Conservation (phyloP, 805 yeast genomes). For the Suhomyces sp. region DNA sequence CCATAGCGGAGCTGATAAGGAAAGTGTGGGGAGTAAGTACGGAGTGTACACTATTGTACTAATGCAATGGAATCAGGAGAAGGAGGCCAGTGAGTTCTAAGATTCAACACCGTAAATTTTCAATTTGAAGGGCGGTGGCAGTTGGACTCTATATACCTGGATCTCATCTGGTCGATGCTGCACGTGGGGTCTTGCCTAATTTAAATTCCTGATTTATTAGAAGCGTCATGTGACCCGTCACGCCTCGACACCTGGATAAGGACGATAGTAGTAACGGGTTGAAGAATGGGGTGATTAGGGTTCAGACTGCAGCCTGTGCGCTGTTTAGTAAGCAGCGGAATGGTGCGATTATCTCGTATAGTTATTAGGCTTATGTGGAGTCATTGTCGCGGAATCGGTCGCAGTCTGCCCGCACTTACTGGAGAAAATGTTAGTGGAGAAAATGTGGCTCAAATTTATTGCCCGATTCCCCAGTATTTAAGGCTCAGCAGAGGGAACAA, state of each 20-base stretch:
- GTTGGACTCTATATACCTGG: slow-evolving; percentile 1
- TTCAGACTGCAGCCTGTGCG: not conserved
- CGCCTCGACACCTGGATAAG: not conserved
- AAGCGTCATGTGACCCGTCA: not conserved
- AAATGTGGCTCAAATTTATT: not conserved
- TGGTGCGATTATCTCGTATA: not conserved
- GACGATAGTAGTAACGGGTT: no score
- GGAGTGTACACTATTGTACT: not conserved
- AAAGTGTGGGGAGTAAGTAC: not conserved
- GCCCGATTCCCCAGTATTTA: not conserved
- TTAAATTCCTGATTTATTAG: not conserved
- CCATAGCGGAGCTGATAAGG: slow-evolving; percentile 21
- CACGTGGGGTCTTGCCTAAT: slow-evolving; percentile 7
- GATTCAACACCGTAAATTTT: no score
- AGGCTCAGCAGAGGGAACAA: not conserved
- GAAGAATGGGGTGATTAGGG: not conserved
- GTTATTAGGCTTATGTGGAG: not conserved
- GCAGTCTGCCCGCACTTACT: not conserved
- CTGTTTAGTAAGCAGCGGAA: not conserved
- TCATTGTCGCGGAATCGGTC: not conserved
- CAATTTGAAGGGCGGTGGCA: not conserved
- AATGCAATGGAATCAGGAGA: not conserved
- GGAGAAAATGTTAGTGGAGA: not conserved
- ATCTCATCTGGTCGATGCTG: slow-evolving; percentile 1
- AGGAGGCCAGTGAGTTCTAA: no score